Conservation (phyloP, 2,329 filamentous ascomycete species). For the Claviceps capensis region DNA sequence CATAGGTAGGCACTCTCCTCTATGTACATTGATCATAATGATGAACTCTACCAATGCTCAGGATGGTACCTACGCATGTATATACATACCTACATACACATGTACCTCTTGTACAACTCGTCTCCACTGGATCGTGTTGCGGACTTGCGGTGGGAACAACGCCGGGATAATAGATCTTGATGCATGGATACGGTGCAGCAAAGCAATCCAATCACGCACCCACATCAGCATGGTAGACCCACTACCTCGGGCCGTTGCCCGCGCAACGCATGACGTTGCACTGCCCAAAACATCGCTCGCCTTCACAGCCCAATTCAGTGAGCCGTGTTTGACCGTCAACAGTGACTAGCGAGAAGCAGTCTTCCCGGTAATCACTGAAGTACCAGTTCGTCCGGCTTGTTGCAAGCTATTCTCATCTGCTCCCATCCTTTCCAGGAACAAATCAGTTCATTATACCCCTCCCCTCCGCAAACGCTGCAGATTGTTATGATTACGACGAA, state of each 20-base stretch:
- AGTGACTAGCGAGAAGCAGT: neutral
- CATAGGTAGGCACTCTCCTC: neutral
- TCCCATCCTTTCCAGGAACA: neutral
- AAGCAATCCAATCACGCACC: too few relatives aligned
- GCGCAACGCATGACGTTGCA: slow-evolving; percentile 4
- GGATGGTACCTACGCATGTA: too few relatives aligned
- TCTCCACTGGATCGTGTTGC: too few relatives aligned
- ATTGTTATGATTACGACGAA: slow-evolving; percentile 1
- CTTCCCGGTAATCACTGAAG: neutral
- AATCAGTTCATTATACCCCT: neutral
- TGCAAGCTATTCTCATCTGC: neutral
- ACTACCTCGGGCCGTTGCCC: slow-evolving; percentile 7
- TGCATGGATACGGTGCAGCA: too few relatives aligned
- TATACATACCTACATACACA: too few relatives aligned
- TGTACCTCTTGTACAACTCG: too few relatives aligned
- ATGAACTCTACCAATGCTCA: neutral
- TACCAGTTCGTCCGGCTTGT: neutral
- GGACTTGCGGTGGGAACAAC: too few relatives aligned
- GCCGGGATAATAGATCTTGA: too few relatives aligned
- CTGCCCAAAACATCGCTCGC: slow-evolving; percentile 4
- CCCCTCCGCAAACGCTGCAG: neutral
- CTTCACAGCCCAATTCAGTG: slow-evolving; percentile 3
- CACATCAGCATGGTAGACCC: neutral
- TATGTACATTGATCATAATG: neutral
- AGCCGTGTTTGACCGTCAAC: slow-evolving; percentile 3